A percentile compares a stretch with the other conserved stretches of the same genome.
These are phyloP conservation scores for Iberis amara DNA, from an alignment of 441 rosid genomes.

Conservation along the genomic window DNA sequence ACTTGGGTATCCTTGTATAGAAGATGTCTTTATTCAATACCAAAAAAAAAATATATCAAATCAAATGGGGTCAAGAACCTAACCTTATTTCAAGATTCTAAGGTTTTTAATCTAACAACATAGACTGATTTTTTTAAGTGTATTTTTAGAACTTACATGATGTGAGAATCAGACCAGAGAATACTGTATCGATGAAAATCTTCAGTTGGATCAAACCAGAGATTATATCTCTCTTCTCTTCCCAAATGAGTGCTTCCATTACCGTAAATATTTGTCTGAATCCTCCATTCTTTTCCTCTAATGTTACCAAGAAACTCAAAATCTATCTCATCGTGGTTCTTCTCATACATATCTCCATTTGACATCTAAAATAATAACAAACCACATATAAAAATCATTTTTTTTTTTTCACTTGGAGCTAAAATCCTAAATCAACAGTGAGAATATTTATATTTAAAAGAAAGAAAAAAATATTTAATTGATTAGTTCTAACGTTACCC, in stretches of 20 bases:
- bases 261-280: conserved; percentile 92
- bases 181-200: conserved; percentile 83
- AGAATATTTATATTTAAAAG: no score
- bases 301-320: conserved; percentile 97
- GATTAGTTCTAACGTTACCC: background rate
- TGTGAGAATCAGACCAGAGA: conserved; percentile 89
- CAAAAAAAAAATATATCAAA: background rate
- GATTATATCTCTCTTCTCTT: conserved; percentile 91
- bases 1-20: conserved; percentile 27
- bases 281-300: conserved; percentile 97
- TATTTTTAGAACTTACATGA: conserved; percentile 49
- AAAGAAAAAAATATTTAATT: no score
- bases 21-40: conserved; percentile 20
- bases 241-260: conserved; percentile 89
- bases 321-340: conserved; percentile 94
- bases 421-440: no score
- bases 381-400: background rate
- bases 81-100: conserved; percentile 9
- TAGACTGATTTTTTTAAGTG: conserved; percentile 6
- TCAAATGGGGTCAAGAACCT: conserved; percentile 24
- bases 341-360: conserved; percentile 84
- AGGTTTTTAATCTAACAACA: background rate
- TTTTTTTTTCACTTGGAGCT: no score
- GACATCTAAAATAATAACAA: conserved; percentile 56
- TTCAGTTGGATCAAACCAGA: conserved; percentile 94